These are phyloP conservation scores for Brachypodium distachyon DNA, from an alignment of 202 grass and related monocot genomes.

Conservation along the genomic window DNA sequence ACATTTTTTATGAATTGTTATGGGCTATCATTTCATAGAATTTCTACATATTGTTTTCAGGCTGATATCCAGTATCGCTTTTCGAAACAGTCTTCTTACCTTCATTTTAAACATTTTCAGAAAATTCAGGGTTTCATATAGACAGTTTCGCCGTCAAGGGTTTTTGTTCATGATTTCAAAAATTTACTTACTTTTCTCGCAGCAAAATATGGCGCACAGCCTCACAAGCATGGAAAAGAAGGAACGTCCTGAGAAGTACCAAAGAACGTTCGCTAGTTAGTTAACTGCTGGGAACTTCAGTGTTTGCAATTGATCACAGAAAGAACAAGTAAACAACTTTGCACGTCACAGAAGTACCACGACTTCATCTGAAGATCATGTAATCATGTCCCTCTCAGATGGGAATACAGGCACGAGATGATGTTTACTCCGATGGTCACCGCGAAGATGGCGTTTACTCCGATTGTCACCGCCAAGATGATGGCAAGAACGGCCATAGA, in stretches of 20 bases:
- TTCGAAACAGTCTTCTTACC: no score
- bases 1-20: no score
- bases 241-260: neutral
- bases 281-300: neutral
- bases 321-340: neutral
- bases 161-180: no score
- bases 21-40: no score
- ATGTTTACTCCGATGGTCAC: conserved; percentile 13
- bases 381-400: neutral
- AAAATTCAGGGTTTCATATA: no score
- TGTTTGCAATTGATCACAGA: neutral
- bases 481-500: conserved; percentile 29
- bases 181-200: no score
- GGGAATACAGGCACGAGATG: neutral
- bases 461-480: conserved; percentile 13
- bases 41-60: no score
- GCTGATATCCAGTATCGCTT: no score
- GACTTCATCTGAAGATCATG: neutral
- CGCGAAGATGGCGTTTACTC: conserved; percentile 3
- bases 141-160: no score
- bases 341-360: neutral
- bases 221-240: neutral
- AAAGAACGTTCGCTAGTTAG: no score
- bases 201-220: neutral
- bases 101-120: no score